These are phyloP conservation scores for Podila verticillata DNA, from an alignment of 192 early-diverging fungal species.

Conservation along the genomic window DNA sequence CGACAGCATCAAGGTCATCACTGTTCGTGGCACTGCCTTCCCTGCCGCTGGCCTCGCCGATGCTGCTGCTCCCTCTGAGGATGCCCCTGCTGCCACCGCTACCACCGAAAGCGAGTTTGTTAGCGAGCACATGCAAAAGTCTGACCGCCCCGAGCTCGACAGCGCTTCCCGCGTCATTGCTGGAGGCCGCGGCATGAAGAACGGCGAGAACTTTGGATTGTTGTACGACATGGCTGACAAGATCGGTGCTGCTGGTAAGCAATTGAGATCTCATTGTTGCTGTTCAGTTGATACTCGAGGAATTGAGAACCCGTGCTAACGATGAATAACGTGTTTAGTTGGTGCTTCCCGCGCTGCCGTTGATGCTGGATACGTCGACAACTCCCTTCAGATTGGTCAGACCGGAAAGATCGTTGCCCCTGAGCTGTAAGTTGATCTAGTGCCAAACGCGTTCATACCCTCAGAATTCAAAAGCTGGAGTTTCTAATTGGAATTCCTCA, in stretches of 20 bases:
- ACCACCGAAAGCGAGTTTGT: slow-evolving; percentile 78
- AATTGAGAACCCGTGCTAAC: neutral
- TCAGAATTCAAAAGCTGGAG: neutral
- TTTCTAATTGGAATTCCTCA: neutral
- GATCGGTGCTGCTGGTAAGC: slow-evolving; percentile 88
- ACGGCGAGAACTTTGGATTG: slow-evolving; percentile 91
- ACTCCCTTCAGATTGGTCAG: slow-evolving; percentile 97
- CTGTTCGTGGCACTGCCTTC: slow-evolving; percentile 93
- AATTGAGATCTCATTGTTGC: neutral
- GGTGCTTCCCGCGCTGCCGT: slow-evolving; percentile 98
- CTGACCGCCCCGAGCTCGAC: slow-evolving; percentile 93
- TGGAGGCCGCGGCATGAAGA: slow-evolving; percentile 97
- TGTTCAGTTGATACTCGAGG: neutral
- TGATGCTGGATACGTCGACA: slow-evolving; percentile 95
- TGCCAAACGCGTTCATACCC: neutral
- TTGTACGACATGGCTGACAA: slow-evolving; percentile 95
- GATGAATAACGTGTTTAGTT: slow-evolving; percentile 60
- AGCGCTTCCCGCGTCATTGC: slow-evolving; percentile 89
- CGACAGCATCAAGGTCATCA: slow-evolving; percentile 90
- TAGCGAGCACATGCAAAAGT: slow-evolving; percentile 90
- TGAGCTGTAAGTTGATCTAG: slow-evolving; percentile 52
- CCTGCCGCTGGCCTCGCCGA: slow-evolving; percentile 63
- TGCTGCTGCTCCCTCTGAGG: slow-evolving; percentile 70
- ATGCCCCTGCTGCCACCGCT: slow-evolving; percentile 71
- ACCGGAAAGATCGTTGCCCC: slow-evolving; percentile 99